phyloP scores from a whole-genome alignment of 306 rosid genomes.

The Corylus americana region DNA sequence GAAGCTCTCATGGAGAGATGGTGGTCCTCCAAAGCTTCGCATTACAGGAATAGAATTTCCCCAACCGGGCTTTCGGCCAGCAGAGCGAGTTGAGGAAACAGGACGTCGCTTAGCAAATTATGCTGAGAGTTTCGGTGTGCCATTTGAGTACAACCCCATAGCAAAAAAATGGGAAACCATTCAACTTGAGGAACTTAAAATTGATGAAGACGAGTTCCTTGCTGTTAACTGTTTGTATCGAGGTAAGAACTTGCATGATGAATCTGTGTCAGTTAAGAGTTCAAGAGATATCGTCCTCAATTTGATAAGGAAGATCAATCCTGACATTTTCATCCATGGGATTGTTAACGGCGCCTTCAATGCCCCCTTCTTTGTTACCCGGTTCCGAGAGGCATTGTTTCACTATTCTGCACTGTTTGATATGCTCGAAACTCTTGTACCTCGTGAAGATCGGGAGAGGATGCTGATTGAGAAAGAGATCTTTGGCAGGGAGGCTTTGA shows the following conservation, averaged over 20 bases:
- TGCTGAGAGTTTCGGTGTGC: conserved; percentile 72
- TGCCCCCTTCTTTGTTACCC: conserved; percentile 93
- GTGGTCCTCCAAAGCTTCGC: conserved; percentile 81
- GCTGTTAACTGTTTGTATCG: conserved; percentile 75
- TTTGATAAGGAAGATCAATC: conserved; percentile 72
- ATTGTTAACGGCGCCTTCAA: conserved; percentile 74
- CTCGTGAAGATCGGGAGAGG: conserved; percentile 81
- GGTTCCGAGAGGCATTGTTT: conserved; percentile 88
- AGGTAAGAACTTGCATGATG: conserved; percentile 81
- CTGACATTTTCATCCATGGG: conserved; percentile 76
- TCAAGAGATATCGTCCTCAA: conserved; percentile 63
- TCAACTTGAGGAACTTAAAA: conserved; percentile 79
- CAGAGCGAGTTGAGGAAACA: conserved; percentile 85
- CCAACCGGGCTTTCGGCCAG: conserved; percentile 95
- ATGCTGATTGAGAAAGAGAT: conserved; percentile 87
- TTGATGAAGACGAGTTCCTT: conserved; percentile 64
- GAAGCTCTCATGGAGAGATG: conserved; percentile 48
- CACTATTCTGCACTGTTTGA: conserved; percentile 90
- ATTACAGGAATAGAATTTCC: conserved; percentile 96
- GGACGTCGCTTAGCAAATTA: conserved; percentile 78
- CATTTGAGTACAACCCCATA: conserved; percentile 79
- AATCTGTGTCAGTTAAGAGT: conserved; percentile 74
- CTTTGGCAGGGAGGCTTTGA: conserved; percentile 86
- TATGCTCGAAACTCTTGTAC: conserved; percentile 90
- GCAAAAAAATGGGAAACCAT: conserved; percentile 90